phyloP scores from a whole-genome alignment of 306 rosid species.

The Aeschynomene evenia region DNA sequence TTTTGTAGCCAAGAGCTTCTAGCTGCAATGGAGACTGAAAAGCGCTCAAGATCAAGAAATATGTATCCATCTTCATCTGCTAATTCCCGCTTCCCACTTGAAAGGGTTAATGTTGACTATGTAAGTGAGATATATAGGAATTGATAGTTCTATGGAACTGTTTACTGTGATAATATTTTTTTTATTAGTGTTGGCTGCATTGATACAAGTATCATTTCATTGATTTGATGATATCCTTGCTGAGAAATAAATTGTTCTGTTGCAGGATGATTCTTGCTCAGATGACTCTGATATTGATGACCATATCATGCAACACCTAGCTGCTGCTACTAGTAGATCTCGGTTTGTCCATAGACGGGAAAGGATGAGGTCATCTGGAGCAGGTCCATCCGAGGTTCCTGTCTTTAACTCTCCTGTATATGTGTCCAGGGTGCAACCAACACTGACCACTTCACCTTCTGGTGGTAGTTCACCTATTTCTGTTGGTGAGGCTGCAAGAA shows the following conservation, averaged over 20 bases:
- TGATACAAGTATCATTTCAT: conserved; percentile 8
- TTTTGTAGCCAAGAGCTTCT: conserved; percentile 84
- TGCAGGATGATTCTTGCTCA: conserved; percentile 68
- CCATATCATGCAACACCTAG: conserved; percentile 70
- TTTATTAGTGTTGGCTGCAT: not conserved
- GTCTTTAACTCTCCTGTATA: conserved; percentile 39
- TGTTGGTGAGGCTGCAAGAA: conserved; percentile 29
- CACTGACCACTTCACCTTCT: conserved; percentile 37
- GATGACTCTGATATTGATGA: conserved; percentile 75
- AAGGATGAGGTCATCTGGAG: conserved; percentile 56
- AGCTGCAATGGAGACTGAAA: conserved; percentile 63
- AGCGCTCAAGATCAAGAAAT: conserved; percentile 47
- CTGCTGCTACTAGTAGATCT: conserved; percentile 62
- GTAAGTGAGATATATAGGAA: conserved; percentile 46
- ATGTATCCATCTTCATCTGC: conserved; percentile 39
- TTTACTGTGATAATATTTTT: conserved; percentile 8
- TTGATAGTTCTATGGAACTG: not conserved
- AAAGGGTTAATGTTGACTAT: conserved; percentile 37
- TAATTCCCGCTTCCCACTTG: conserved; percentile 33
- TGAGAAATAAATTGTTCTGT: conserved; percentile 9
- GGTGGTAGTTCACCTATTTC: conserved; percentile 43
- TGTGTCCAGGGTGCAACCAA: conserved; percentile 35
- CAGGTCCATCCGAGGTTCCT: conserved; percentile 54
- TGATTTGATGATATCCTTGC: not conserved
- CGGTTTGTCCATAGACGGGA: conserved; percentile 55